Percentiles rank a stretch among this genome's conserved stretches.
These are phyloP conservation scores for Pisolithus orientalis DNA, from an alignment of 768 basidiomycete species.

Conservation along the genomic window DNA sequence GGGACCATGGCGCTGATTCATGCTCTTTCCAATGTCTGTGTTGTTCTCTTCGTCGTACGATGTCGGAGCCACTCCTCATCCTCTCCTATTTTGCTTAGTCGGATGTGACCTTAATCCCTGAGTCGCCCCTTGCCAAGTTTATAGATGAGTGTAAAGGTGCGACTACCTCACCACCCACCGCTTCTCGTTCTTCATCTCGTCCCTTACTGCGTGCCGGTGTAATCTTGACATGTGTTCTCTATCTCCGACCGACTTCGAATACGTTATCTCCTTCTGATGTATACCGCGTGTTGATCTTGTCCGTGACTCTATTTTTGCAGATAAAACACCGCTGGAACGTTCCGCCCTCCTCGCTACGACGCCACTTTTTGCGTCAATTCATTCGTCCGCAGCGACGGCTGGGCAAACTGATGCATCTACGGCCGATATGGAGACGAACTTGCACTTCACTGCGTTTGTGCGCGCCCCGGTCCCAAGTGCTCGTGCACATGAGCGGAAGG, in stretches of 20 bases:
- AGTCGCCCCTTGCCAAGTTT: slow-evolving; percentile 59
- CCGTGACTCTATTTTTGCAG: slow-evolving; percentile 28
- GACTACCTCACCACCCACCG: neutral
- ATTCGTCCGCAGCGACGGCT: slow-evolving; percentile 57
- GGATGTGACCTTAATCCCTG: slow-evolving; percentile 47
- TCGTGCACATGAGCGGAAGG: slow-evolving; percentile 37
- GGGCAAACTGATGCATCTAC: slow-evolving; percentile 66
- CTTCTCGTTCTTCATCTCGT: neutral
- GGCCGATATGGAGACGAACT: slow-evolving; percentile 57
- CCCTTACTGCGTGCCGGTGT: no score
- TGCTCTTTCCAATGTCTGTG: slow-evolving; percentile 69
- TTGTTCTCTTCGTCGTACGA: slow-evolving; percentile 1
- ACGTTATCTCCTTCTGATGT: no score
- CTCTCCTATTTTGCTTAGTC: slow-evolving; percentile 33
- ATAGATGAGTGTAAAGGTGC: slow-evolving; percentile 57
- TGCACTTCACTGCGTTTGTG: slow-evolving; percentile 89
- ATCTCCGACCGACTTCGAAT: no score
- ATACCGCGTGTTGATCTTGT: no score
- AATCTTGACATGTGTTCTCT: no score
- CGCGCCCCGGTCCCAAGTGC: slow-evolving; percentile 44
- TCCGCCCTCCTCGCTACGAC: slow-evolving; percentile 72
- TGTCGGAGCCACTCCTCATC: neutral
- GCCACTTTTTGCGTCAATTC: slow-evolving; percentile 70
- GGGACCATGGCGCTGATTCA: slow-evolving; percentile 87
- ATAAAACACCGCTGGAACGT: slow-evolving; percentile 64